Evolutionary conservation across 75 land plant species (phyloP).

Genomic region (Cupressus sempervirens): DNA sequence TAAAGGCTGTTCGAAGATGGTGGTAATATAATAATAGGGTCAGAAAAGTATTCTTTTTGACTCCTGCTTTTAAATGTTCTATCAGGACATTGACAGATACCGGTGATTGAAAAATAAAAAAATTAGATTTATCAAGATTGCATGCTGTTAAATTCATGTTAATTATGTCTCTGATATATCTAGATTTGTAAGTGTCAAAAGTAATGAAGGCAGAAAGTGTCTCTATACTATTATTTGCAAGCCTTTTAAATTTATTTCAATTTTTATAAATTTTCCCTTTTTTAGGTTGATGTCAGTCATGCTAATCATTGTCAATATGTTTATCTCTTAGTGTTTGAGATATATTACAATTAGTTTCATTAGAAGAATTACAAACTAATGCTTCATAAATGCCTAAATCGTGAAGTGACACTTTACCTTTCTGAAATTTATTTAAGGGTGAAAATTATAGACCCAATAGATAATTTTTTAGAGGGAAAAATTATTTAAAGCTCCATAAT

Average conservation of each 20-base stretch:
- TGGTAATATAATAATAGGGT: background rate
- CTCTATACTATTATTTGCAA: background rate
- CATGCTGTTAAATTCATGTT: background rate
- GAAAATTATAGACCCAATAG: too few species aligned
- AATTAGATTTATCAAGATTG: background rate
- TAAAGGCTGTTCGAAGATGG: background rate
- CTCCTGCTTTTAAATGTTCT: background rate
- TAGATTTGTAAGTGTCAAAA: background rate
- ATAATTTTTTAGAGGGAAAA: too few species aligned
- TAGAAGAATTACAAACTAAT: too few species aligned
- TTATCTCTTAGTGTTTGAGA: background rate
- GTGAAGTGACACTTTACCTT: background rate
- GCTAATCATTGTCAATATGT: background rate
- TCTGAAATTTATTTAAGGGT: too few species aligned
- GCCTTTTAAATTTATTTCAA: background rate
- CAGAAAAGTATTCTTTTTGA: background rate
- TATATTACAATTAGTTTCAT: background rate
- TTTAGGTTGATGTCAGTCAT: background rate
- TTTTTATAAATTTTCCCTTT: background rate
- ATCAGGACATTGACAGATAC: background rate
- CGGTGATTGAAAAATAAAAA: background rate
- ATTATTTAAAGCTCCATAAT: too few species aligned
- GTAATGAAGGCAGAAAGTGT: background rate
- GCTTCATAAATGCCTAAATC: background rate
- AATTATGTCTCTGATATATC: background rate